phyloP scores from a whole-genome alignment of 129 eudicot species.

The Logfia minima region DNA sequence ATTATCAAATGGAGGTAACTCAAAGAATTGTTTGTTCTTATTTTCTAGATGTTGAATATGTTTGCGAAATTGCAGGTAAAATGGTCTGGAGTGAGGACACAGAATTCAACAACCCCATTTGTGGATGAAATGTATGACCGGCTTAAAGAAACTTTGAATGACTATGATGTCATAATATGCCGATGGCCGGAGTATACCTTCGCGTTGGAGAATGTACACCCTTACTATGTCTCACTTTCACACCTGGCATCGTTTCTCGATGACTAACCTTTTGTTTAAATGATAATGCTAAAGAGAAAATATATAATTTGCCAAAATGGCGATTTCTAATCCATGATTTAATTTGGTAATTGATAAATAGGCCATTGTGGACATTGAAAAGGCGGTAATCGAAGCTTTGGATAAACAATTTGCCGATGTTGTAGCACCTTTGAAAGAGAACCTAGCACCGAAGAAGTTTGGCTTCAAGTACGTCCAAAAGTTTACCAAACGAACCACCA shows the following conservation, averaged over 20 bases:
- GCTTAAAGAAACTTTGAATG: conserved; percentile 66
- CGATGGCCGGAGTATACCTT: conserved; percentile 89
- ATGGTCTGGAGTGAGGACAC: conserved; percentile 81
- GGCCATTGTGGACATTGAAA: conserved; percentile 70
- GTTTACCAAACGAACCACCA: conserved; percentile 54
- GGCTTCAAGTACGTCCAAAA: conserved; percentile 64
- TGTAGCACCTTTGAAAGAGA: conserved; percentile 63
- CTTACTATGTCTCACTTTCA: conserved; percentile 1
- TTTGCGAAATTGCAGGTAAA: conserved; percentile 51
- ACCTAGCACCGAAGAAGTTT: conserved; percentile 57
- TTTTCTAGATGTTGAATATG: conserved; percentile 6
- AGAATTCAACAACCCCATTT: conserved; percentile 73
- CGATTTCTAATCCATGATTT: conserved; percentile 1
- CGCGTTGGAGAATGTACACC: conserved; percentile 74
- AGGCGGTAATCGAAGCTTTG: conserved; percentile 57
- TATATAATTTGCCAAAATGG: neutral
- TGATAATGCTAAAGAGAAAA: neutral
- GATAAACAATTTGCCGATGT: conserved; percentile 67
- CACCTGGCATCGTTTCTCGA: neutral
- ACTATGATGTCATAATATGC: conserved; percentile 72
- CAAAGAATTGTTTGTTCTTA: neutral
- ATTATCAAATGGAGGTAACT: neutral
- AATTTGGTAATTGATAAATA: conserved; percentile 28
- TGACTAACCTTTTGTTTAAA: neutral
- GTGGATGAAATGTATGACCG: conserved; percentile 86